Conservation (phyloP, 257 asterid genomes). For the Solanum bukasovii region DNA sequence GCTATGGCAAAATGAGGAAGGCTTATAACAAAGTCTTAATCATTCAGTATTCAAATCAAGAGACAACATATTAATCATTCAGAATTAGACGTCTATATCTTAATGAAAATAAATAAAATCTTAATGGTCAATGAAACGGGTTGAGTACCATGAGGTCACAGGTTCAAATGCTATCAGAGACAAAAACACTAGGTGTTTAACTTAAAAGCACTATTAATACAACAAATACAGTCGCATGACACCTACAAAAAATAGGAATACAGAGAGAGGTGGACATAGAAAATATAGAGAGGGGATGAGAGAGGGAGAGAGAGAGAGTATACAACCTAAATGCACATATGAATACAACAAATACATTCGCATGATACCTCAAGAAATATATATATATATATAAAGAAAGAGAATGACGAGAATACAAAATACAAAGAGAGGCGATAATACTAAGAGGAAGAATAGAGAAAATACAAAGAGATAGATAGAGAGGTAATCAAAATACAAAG, state of each 20-base stretch:
- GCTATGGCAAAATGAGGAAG: not conserved
- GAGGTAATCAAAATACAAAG: not conserved
- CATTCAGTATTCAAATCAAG: too few relatives aligned
- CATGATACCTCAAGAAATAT: not conserved
- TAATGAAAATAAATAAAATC: too few relatives aligned
- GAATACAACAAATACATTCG: not conserved
- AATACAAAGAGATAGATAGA: not conserved
- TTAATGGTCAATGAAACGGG: not conserved
- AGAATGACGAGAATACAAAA: not conserved
- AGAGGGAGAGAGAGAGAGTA: not conserved
- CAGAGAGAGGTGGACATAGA: not conserved
- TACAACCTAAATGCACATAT: not conserved
- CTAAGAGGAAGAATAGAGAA: not conserved
- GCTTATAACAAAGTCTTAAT: too few relatives aligned
- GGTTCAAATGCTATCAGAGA: not conserved
- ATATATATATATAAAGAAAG: too few relatives aligned
- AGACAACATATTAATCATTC: too few relatives aligned
- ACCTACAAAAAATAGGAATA: not conserved
- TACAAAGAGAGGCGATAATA: not conserved
- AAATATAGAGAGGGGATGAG: not conserved
- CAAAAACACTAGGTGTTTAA: not conserved
- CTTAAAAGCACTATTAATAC: too few relatives aligned
- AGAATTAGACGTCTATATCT: too few relatives aligned
- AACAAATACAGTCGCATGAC: not conserved
- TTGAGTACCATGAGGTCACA: not conserved